Percentiles rank a stretch among this genome's conserved stretches.
These are phyloP conservation scores for Tubosaeta sp. DNA, from an alignment of 768 basidiomycete species.

Conservation along the genomic window DNA sequence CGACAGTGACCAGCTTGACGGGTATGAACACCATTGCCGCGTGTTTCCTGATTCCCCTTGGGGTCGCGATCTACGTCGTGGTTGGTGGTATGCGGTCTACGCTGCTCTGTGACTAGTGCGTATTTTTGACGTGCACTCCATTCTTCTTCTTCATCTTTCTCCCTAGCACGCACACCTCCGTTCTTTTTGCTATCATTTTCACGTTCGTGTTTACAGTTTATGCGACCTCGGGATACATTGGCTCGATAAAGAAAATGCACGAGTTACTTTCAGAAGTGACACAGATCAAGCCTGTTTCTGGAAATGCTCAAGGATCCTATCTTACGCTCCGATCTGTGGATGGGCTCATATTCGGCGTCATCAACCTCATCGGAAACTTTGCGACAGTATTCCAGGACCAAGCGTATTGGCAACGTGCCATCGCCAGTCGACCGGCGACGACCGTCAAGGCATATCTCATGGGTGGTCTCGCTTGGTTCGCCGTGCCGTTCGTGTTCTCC, in stretches of 20 bases:
- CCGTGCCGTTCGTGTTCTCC: constrained; percentile 82
- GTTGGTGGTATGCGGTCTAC: constrained; percentile 87
- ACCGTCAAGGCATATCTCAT: constrained; percentile 89
- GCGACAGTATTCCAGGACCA: constrained; percentile 61
- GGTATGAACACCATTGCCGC: constrained; percentile 90
- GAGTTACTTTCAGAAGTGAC: constrained; percentile 65
- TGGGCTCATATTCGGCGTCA: constrained; percentile 79
- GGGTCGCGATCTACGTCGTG: constrained; percentile 85
- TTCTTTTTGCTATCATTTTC: constrained; percentile 85
- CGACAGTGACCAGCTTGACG: constrained; percentile 83
- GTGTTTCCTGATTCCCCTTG: constrained; percentile 85
- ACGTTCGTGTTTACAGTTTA: constrained; percentile 78
- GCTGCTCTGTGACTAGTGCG: constrained; percentile 80
- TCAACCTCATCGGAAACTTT: constrained; percentile 87
- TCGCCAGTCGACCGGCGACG: constrained; percentile 78
- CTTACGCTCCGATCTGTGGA: constrained; percentile 74
- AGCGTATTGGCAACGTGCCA: constrained; percentile 90
- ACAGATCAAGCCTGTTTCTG: constrained; percentile 53
- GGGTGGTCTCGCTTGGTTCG: constrained; percentile 90
- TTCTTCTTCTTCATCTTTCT: background rate
- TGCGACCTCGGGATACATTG: constrained; percentile 73
- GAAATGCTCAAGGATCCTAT: constrained; percentile 86
- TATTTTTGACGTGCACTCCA: constrained; percentile 2
- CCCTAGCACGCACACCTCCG: constrained; percentile 75
- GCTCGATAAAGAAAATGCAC: constrained; percentile 75